Percentiles rank a stretch among this genome's conserved stretches.
Conservation (phyloP, 1,139 yeast species). For the Suhomyces atakaporum region DNA sequence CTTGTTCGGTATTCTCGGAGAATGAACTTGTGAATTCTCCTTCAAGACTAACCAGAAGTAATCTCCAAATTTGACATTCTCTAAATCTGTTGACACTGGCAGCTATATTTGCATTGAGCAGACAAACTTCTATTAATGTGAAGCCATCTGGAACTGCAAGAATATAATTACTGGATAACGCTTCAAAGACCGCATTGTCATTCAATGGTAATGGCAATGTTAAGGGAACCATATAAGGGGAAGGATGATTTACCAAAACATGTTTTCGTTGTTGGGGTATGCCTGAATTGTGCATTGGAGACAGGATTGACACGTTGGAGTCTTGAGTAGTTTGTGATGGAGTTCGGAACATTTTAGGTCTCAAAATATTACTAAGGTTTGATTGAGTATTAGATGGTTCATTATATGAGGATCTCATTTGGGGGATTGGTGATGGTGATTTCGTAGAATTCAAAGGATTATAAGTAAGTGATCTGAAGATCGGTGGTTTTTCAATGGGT, state of each 20-base stretch:
- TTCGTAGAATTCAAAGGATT: slow-evolving; percentile 16
- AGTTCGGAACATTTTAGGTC: slow-evolving; percentile 36
- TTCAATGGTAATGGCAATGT: slow-evolving; percentile 45
- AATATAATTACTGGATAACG: slow-evolving; percentile 45
- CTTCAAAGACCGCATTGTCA: slow-evolving; percentile 44
- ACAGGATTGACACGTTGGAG: slow-evolving; percentile 26
- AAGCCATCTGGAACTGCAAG: slow-evolving; percentile 51
- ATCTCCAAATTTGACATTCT: slow-evolving; percentile 70
- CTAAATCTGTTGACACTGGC: slow-evolving; percentile 52
- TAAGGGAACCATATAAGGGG: slow-evolving; percentile 51
- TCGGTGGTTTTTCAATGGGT: slow-evolving; percentile 27
- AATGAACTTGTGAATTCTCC: slow-evolving; percentile 33
- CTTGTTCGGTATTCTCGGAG: background rate
- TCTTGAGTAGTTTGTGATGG: slow-evolving; percentile 44
- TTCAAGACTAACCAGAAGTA: slow-evolving; percentile 56
- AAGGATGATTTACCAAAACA: slow-evolving; percentile 25
- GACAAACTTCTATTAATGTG: slow-evolving; percentile 54
- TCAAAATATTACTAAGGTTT: slow-evolving; percentile 8
- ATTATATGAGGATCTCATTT: slow-evolving; percentile 11
- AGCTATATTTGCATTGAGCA: slow-evolving; percentile 61
- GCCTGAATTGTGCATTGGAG: slow-evolving; percentile 14
- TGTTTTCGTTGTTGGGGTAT: slow-evolving; percentile 10
- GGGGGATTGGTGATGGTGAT: slow-evolving; percentile 22
- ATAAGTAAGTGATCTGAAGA: slow-evolving; percentile 18
- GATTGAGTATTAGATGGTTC: slow-evolving; percentile 7